A percentile compares a stretch with the other conserved stretches of the same genome.
Conservation (phyloP, 805 yeast species). For the Monosporozyma solicola region DNA sequence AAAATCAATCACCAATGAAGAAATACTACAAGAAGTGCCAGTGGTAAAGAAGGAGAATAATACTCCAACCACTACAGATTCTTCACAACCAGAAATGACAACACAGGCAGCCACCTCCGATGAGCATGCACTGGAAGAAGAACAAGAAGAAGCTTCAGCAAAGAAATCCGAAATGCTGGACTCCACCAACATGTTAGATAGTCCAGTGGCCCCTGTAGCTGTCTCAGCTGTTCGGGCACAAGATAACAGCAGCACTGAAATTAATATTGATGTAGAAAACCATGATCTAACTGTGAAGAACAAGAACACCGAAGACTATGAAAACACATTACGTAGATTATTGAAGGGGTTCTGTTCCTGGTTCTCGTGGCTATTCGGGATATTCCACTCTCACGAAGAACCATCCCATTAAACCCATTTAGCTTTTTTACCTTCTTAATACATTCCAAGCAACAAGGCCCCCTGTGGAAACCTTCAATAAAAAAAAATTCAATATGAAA, state of each 20-base stretch:
- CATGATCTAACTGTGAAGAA: neutral
- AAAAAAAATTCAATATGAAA: neutral
- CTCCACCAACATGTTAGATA: neutral
- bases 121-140: neutral
- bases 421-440: neutral
- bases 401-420: neutral
- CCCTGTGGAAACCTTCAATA: neutral
- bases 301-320: conserved; percentile 3
- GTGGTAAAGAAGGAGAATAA: neutral
- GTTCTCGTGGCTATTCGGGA: conserved; percentile 2
- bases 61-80: neutral
- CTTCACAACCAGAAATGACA: neutral
- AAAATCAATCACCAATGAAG: neutral
- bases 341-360: conserved; percentile 8
- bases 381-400: neutral
- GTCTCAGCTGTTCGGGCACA: neutral
- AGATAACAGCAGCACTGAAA: neutral
- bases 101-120: neutral
- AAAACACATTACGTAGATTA: conserved; percentile 5
- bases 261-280: neutral
- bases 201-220: neutral
- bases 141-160: neutral
- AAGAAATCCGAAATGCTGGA: neutral
- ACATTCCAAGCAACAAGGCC: neutral
- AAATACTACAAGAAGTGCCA: neutral